Conservation (phyloP, 371 early-diverging fungal species). For the Mortierella sp. region DNA sequence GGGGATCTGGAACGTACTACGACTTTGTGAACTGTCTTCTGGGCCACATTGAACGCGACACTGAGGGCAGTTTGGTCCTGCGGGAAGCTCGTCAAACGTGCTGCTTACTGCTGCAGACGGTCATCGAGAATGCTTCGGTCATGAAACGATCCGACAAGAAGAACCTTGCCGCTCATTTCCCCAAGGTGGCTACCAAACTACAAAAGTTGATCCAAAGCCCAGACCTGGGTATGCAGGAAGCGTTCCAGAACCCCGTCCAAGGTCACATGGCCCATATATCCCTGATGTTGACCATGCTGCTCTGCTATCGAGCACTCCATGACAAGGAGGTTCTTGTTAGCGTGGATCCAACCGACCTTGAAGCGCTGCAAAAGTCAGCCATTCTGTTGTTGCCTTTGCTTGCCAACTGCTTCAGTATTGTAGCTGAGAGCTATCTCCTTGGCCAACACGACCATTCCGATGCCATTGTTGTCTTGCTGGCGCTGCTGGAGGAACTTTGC, state of each 20-base stretch:
- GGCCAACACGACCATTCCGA: conserved; percentile 37
- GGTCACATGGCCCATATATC: conserved; percentile 24
- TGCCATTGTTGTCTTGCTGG: conserved; percentile 34
- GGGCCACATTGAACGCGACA: conserved; percentile 56
- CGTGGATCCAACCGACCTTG: conserved; percentile 19
- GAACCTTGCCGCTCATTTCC: conserved; percentile 43
- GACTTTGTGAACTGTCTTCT: conserved; percentile 39
- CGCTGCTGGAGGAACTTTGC: conserved; percentile 45
- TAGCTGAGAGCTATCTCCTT: conserved; percentile 27
- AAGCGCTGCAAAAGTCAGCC: conserved; percentile 31
- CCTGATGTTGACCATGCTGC: conserved; percentile 31
- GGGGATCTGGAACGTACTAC: conserved; percentile 29
- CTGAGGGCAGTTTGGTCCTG: conserved; percentile 56
- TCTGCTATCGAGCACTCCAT: conserved; percentile 46
- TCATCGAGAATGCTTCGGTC: conserved; percentile 38
- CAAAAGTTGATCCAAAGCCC: conserved; percentile 59
- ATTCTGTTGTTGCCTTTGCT: conserved; percentile 30
- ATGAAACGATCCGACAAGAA: conserved; percentile 39
- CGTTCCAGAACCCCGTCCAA: conserved; percentile 25
- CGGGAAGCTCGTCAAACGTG: conserved; percentile 40
- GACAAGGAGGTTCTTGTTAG: conserved; percentile 40
- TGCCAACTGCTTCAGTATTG: conserved; percentile 24
- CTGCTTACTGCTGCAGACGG: conserved; percentile 35
- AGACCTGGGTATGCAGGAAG: conserved; percentile 55
- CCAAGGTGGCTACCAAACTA: conserved; percentile 58